Base-by-base conservation (phyloP, 2,329 filamentous ascomycete species). In the Venturiaceae sp. region DNA sequence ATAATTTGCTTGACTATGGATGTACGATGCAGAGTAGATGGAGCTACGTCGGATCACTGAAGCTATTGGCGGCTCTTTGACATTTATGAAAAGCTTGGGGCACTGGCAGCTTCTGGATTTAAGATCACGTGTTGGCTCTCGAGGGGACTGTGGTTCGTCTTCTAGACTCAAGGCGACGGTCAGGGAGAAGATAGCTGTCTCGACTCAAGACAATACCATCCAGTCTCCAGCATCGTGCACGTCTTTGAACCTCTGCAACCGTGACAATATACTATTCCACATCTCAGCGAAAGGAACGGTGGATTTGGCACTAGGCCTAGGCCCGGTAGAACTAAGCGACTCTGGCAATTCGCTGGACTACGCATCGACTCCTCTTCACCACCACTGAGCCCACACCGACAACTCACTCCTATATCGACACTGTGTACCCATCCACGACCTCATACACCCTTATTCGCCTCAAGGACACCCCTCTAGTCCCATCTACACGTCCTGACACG, bases 241-340 rank as follows among this genome's bases (percentile, higher is more conserved):
- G n/a, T 16, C 13, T 47, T 8, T 16, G n/a, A 23, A 14, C 8
- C 6, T 9, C 1, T 46, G 19, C 41, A 39, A 4, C 30, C 5
- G 41, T 47, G 41, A n/a, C n/a, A n/a, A n/a, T n/a, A n/a, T n/a
- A n/a, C n/a, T n/a, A n/a, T n/a, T n/a, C n/a, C n/a, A n/a, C n/a
- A n/a, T n/a, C n/a, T n/a, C n/a, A n/a, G n/a, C n/a, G n/a, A n/a
- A n/a, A n/a, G n/a, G n/a, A n/a, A n/a, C n/a, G n/a, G n/a, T n/a
- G n/a, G n/a, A n/a, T n/a, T n/a, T 50, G 26, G 44, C 44, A 30
- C 26, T 50, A 30, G 23, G 19, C 23, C 19, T 39, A n/a, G 44
- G n/a, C n/a, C n/a, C 44, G 26, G 26, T 50, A n/a, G n/a, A n/a
- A n/a, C n/a, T 50, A 50, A 50, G 44, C 44, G 44, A 50, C 44